Evolutionary conservation across 192 early-diverging fungal species (phyloP).

Genomic region (Coemansia sp.): DNA sequence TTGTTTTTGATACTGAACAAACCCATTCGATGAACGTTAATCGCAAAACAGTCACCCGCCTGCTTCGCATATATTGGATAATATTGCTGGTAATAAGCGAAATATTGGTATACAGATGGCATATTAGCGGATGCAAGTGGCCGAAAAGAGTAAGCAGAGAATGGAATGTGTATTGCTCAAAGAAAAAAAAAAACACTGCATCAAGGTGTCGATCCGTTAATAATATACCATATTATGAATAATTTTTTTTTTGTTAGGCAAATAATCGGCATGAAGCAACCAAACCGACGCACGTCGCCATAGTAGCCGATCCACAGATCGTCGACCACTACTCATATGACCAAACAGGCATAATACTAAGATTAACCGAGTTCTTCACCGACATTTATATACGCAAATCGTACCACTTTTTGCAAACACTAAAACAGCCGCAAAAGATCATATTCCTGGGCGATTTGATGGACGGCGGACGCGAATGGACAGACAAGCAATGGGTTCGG

Average conservation of each 20-base stretch:
- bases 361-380: constrained; percentile 73
- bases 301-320: constrained; percentile 92
- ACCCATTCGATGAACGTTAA: neutral
- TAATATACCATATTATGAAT: too few relatives aligned
- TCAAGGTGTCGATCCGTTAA: too few relatives aligned
- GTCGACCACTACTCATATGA: constrained; percentile 88
- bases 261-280: too few relatives aligned
- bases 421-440: constrained; percentile 62
- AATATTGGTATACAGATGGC: constrained; percentile 31
- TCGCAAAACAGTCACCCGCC: constrained; percentile 3
- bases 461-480: constrained; percentile 70
- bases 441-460: constrained; percentile 87
- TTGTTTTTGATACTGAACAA: neutral
- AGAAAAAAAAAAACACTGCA: too few relatives aligned
- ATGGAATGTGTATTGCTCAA: too few relatives aligned
- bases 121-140: constrained; percentile 35
- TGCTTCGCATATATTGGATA: constrained; percentile 35
- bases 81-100: constrained; percentile 33
- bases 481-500: constrained; percentile 55
- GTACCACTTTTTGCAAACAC: constrained; percentile 62
- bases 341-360: constrained; percentile 62
- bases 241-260: too few relatives aligned
- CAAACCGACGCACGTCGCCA: constrained; percentile 51
- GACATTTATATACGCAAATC: constrained; percentile 85
- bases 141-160: constrained; percentile 5